Evolutionary conservation across 2,329 filamentous ascomycete genomes (phyloP), one percentile per base, ranked within the genome.

Genomic region (Biscogniauxia sp.): DNA sequence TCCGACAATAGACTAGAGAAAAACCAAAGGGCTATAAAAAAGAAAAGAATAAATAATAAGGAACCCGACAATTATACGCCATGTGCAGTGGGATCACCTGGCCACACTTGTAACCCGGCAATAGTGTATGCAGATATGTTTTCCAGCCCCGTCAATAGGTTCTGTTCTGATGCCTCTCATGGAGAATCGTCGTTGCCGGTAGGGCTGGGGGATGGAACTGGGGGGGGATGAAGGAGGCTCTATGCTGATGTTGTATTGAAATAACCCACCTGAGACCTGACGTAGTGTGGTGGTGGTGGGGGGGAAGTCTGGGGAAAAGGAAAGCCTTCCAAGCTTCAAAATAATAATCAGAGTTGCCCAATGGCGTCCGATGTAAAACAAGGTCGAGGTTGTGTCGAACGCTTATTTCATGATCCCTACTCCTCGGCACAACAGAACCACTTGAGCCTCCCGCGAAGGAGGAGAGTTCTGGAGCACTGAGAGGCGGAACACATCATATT

Each of bases 361-460:
- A 89, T 92, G 87, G 93, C 95, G 94, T 97, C 88, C 94, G 93
- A 92, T 84, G 80, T 81, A 80, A 85, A 96, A 97, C 93, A 98
- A 97, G 94, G 90, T 88, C 84, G 76, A 79, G 67, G 84, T 97
- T 32, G 94, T 97, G 95, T 92, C 94, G 93, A 91, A 97, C 95
- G 93, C 95, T 89, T 85, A 93, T 93, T 88, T 98, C 95, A 99
- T 86, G 82, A 86, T 90, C 80, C 85, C 86, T 79, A 79, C 82
- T 78, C 78, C 82, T 81, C 81, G 79, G 81, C 79, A 77, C 87
- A 84, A 80, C 79, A 84, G 83, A 83, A 89, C 92, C 94, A 84
- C 95, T 97, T 92, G 77, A 91, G 93, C 93, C 91, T 92, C 91
- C 88, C 23, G 23, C 80, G 79, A 84, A 80, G 86, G 86, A 87